Evolutionary conservation across 2,329 filamentous ascomycete genomes (phyloP).

Genomic region (Aspergillus tubingensis): DNA sequence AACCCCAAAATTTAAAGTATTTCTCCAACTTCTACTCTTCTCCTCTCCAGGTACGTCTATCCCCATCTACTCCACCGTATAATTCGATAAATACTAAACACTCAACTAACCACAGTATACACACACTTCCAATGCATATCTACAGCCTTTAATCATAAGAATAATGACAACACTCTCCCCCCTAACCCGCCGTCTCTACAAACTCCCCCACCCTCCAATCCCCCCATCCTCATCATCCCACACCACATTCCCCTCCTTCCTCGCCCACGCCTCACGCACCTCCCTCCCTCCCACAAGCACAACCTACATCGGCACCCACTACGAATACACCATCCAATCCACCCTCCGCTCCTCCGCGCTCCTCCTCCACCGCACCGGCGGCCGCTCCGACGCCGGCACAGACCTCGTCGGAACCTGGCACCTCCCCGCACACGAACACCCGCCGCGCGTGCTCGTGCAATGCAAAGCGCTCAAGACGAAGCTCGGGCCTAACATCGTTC

Average conservation of each 20-base stretch:
- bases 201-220: conserved; percentile 37
- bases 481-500: conserved; percentile 46
- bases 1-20: too few relatives aligned
- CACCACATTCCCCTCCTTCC: conserved; percentile 44
- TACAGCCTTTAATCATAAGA: conserved; percentile 2
- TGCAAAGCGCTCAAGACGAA: conserved; percentile 49
- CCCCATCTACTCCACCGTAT: too few relatives aligned
- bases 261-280: conserved; percentile 42
- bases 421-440: conserved; percentile 36
- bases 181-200: conserved; percentile 39
- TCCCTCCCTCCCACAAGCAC: conserved; percentile 41
- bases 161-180: conserved; percentile 20
- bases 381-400: conserved; percentile 49
- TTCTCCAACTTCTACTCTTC: background rate
- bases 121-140: background rate
- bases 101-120: background rate
- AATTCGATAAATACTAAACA: background rate
- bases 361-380: conserved; percentile 46
- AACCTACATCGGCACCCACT: conserved; percentile 48
- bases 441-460: conserved; percentile 48
- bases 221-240: conserved; percentile 31
- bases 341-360: conserved; percentile 45
- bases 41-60: background rate
- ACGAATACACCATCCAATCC: conserved; percentile 49
- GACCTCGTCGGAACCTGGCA: conserved; percentile 51